Percentiles rank a stretch among this genome's conserved stretches.
phyloP scores from a whole-genome alignment of 2,329 filamentous ascomycete genomes.

The Alternaria sp. region DNA sequence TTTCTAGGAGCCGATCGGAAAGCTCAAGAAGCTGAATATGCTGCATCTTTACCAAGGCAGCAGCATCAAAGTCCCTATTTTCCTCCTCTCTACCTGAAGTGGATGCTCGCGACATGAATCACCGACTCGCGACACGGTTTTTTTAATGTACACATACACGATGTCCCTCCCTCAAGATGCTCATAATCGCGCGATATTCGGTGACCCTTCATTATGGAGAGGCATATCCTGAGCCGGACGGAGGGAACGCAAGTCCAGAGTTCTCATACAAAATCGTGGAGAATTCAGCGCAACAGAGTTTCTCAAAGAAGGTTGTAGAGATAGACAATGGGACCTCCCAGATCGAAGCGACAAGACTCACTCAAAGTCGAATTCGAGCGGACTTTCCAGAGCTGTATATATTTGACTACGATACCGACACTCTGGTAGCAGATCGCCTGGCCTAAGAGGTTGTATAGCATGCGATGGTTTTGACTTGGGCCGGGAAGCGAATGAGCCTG shows the following conservation, averaged over 20 bases:
- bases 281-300: not conserved
- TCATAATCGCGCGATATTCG: slow-evolving; percentile 1
- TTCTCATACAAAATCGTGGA: not conserved
- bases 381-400: slow-evolving; percentile 9
- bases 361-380: not conserved
- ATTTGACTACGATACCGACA: slow-evolving; percentile 7
- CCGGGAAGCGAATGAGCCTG: not conserved
- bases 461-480: not conserved
- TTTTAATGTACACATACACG: slow-evolving; percentile 1
- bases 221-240: not conserved
- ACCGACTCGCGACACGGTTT: not conserved
- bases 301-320: not conserved
- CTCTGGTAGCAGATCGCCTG: not conserved
- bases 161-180: slow-evolving; percentile 1
- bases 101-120: not conserved
- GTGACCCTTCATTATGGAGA: not conserved
- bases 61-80: not conserved
- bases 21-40: slow-evolving; percentile 4
- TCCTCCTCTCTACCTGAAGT: not conserved
- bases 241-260: not conserved
- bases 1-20: slow-evolving; percentile 3
- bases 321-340: not conserved
- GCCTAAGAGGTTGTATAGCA: not conserved
- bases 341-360: not conserved
- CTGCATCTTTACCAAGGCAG: slow-evolving; percentile 7